These are phyloP conservation scores for Naganishia friedmannii DNA, from an alignment of 768 basidiomycete genomes.

Conservation along the genomic window DNA sequence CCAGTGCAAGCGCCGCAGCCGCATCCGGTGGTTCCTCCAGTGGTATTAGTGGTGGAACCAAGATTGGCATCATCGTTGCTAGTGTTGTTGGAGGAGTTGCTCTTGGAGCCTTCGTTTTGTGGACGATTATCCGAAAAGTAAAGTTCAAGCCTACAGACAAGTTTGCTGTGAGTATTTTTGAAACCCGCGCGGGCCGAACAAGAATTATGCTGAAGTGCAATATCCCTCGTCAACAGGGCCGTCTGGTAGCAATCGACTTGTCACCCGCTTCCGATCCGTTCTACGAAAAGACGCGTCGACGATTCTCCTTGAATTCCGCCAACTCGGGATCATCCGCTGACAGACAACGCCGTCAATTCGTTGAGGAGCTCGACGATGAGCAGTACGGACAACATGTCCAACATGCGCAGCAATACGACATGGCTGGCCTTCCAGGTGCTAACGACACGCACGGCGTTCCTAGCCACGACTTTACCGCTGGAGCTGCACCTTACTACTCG, in stretches of 20 bases:
- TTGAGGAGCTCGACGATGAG: slow-evolving; percentile 41
- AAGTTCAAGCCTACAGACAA: slow-evolving; percentile 45
- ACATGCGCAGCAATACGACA: slow-evolving; percentile 11
- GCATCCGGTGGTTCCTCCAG: background rate
- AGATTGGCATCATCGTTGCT: slow-evolving; percentile 45
- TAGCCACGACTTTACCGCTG: slow-evolving; percentile 49
- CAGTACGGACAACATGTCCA: slow-evolving; percentile 18
- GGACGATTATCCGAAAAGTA: slow-evolving; percentile 47
- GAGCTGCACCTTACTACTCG: slow-evolving; percentile 15
- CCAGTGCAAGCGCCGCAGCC: slow-evolving; percentile 16
- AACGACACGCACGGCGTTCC: slow-evolving; percentile 27
- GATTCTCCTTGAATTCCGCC: slow-evolving; percentile 5
- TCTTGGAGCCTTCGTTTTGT: slow-evolving; percentile 38
- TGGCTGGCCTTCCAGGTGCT: slow-evolving; percentile 35
- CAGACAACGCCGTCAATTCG: slow-evolving; percentile 43
- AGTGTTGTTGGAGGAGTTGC: slow-evolving; percentile 46
- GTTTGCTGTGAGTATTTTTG: slow-evolving; percentile 36
- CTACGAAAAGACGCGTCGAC: slow-evolving; percentile 47
- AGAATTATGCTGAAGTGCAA: too few relatives aligned
- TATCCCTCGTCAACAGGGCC: slow-evolving; percentile 16
- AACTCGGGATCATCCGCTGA: slow-evolving; percentile 41
- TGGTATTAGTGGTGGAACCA: slow-evolving; percentile 32
- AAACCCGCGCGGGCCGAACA: too few relatives aligned
- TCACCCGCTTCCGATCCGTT: slow-evolving; percentile 40
- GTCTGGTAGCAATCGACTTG: slow-evolving; percentile 49